Percentiles rank a stretch among this genome's conserved stretches.
phyloP scores from a whole-genome alignment of 495 filamentous ascomycete species.

The Hypomontagnella submonticulosa region DNA sequence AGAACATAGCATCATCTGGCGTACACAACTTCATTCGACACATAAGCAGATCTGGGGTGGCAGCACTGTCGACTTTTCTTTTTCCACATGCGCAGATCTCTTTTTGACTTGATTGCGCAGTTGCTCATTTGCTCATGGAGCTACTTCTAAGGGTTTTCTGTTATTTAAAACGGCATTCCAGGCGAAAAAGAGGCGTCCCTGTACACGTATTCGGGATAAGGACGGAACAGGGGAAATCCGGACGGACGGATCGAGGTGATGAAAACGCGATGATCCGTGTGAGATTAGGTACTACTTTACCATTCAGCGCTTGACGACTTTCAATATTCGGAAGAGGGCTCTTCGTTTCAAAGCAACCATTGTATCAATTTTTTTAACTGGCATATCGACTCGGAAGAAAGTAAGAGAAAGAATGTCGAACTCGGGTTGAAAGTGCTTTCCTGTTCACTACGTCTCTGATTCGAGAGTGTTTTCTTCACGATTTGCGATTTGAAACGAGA shows the following conservation, averaged over 20 bases:
- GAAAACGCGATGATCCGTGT: conserved; percentile 15
- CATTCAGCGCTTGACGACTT: background rate
- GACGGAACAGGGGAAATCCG: conserved; percentile 18
- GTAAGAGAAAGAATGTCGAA: conserved; percentile 9
- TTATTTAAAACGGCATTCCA: conserved; percentile 30
- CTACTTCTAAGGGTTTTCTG: conserved; percentile 11
- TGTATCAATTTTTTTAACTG: conserved; percentile 28
- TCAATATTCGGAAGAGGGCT: conserved; percentile 2
- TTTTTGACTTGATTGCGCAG: no score
- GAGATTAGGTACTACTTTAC: conserved; percentile 25
- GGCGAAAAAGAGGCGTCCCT: conserved; percentile 41
- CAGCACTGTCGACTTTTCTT: conserved; percentile 27
- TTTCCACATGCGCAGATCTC: background rate
- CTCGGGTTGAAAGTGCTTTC: background rate
- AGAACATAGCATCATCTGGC: conserved; percentile 49
- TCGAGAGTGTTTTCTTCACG: background rate
- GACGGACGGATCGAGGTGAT: conserved; percentile 1
- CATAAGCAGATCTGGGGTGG: conserved; percentile 33
- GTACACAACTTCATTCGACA: conserved; percentile 45
- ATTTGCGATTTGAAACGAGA: background rate
- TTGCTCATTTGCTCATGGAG: conserved; percentile 10
- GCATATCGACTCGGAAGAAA: conserved; percentile 21
- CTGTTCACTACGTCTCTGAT: background rate
- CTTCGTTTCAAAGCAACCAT: conserved; percentile 37
- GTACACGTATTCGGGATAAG: conserved; percentile 49